Percentiles rank a stretch among this genome's conserved stretches.
phyloP scores from a whole-genome alignment of 306 rosid genomes.

The Castanea crenata region DNA sequence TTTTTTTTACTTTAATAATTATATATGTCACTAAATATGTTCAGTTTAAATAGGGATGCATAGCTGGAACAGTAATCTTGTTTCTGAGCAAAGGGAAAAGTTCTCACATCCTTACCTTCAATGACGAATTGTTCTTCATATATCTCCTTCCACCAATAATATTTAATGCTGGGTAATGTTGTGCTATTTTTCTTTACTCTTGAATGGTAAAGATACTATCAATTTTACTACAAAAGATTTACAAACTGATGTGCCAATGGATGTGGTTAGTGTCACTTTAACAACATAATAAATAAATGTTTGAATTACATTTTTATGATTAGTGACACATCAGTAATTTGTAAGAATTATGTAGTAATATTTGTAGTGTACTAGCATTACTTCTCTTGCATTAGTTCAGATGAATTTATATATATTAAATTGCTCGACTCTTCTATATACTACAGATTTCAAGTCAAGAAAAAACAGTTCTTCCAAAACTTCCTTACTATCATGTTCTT shows the following conservation, averaged over 20 bases:
- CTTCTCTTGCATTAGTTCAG: constrained; percentile 1
- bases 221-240: no score
- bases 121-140: constrained; percentile 85
- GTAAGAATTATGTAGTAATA: no score
- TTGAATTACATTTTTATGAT: no score
- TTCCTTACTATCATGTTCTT: constrained; percentile 82
- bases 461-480: constrained; percentile 87
- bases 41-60: constrained; percentile 50
- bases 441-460: constrained; percentile 93
- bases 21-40: neutral
- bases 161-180: constrained; percentile 93
- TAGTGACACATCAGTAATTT: no score
- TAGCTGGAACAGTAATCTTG: constrained; percentile 61
- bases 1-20: neutral
- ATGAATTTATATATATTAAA: constrained; percentile 7
- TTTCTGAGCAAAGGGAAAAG: constrained; percentile 62
- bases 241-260: no score
- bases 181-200: constrained; percentile 1
- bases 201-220: no score
- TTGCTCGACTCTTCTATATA: neutral
- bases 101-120: constrained; percentile 71
- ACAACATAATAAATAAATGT: no score
- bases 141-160: constrained; percentile 97
- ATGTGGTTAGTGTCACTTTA: no score
- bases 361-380: no score